Evolutionary conservation across 306 rosid species (phyloP).

Genomic region (Clitoria ternatea): DNA sequence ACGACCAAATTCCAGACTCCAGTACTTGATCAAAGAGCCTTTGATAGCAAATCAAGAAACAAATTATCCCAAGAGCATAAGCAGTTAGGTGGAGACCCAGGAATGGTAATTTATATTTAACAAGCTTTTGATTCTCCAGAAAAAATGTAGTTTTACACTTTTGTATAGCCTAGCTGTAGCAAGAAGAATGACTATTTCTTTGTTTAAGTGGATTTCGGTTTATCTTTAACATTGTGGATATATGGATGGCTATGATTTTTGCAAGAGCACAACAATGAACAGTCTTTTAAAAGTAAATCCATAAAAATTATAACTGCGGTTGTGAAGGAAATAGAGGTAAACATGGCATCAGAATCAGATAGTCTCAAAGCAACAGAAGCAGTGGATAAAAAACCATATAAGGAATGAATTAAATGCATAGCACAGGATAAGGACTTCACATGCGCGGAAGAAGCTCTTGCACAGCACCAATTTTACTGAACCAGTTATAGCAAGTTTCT

Average conservation of each 20-base stretch:
- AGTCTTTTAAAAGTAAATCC: constrained; percentile 5
- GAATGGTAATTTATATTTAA: background rate
- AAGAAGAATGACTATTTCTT: constrained; percentile 9
- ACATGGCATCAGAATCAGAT: constrained; percentile 12
- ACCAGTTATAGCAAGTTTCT: constrained; percentile 97
- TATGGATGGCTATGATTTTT: background rate
- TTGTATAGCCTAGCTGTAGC: background rate
- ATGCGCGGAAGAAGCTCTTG: constrained; percentile 99
- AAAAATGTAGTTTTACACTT: constrained; percentile 9
- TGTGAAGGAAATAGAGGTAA: constrained; percentile 8
- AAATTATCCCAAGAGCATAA: constrained; percentile 2
- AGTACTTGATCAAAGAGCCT: background rate
- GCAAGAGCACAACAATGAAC: background rate
- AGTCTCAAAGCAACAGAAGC: constrained; percentile 21
- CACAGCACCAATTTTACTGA: constrained; percentile 88
- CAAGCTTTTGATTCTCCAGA: background rate
- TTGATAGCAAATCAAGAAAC: constrained; percentile 7
- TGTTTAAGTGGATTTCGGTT: background rate
- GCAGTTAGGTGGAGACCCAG: background rate
- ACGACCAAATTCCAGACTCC: background rate
- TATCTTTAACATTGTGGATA: constrained; percentile 18
- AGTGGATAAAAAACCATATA: background rate
- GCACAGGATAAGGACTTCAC: constrained; percentile 44
- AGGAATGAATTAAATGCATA: constrained; percentile 1
- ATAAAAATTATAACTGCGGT: constrained; percentile 5